Evolutionary conservation across 2,329 filamentous ascomycete genomes (phyloP).

Genomic region (Fusarium albosuccineum): DNA sequence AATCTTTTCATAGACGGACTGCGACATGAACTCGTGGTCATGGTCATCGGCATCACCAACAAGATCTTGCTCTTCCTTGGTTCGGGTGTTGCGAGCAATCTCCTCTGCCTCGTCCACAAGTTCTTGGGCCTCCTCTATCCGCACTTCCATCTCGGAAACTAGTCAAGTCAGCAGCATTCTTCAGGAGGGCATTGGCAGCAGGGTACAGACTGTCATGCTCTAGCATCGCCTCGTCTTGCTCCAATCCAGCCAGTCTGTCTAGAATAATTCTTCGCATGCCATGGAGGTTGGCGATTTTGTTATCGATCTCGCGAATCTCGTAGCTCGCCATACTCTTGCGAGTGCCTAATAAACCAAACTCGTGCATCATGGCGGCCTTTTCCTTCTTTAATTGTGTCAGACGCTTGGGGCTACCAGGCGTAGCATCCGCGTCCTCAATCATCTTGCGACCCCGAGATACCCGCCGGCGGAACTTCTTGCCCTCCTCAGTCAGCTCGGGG

Average conservation of each 20-base stretch:
- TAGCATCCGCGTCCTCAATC: conserved; percentile 72
- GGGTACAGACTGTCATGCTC: conserved; percentile 83
- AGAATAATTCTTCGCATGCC: conserved; percentile 94
- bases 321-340: conserved; percentile 98
- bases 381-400: conserved; percentile 84
- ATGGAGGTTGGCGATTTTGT: conserved; percentile 93
- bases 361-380: conserved; percentile 82
- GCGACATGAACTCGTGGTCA: conserved; percentile 85
- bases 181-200: background rate
- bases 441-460: conserved; percentile 82
- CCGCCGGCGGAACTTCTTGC: conserved; percentile 77
- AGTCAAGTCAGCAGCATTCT: conserved; percentile 48
- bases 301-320: conserved; percentile 96
- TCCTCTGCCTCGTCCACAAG: conserved; percentile 70
- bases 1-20: conserved; percentile 96
- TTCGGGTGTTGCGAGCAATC: conserved; percentile 64
- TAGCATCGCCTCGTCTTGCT: conserved; percentile 89
- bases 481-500: conserved; percentile 77
- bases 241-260: conserved; percentile 85
- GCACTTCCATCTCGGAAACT: conserved; percentile 74
- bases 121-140: conserved; percentile 72
- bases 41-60: conserved; percentile 65
- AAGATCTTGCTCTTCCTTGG: conserved; percentile 66
- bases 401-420: conserved; percentile 71
- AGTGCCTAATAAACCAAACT: conserved; percentile 90